Conservation (phyloP, 768 basidiomycete species). For the Podaxis pistillaris region DNA sequence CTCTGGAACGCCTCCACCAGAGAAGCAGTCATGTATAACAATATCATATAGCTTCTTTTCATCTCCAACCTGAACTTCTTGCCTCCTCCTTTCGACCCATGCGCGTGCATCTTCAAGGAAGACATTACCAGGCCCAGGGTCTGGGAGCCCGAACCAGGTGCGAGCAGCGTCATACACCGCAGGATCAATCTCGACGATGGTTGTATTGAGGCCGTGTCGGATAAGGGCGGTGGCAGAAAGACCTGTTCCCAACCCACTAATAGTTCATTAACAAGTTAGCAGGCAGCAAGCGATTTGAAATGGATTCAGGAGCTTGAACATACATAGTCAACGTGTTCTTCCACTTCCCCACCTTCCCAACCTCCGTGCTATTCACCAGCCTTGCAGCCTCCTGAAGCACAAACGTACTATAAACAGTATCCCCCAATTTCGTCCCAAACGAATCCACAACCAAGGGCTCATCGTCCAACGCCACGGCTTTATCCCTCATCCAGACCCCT, state of each 20-base stretch:
- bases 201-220: conserved; percentile 65
- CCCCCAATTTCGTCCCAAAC: conserved; percentile 55
- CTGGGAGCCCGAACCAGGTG: conserved; percentile 74
- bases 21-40: conserved; percentile 90
- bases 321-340: conserved; percentile 75
- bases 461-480: conserved; percentile 41
- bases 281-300: conserved; percentile 10
- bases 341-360: conserved; percentile 31
- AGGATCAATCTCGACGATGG: conserved; percentile 92
- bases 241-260: conserved; percentile 86
- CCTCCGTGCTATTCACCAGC: conserved; percentile 54
- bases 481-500: conserved; percentile 75
- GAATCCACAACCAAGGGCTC: conserved; percentile 46
- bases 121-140: conserved; percentile 56
- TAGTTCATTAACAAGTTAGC: not conserved
- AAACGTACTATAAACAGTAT: conserved; percentile 84
- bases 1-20: conserved; percentile 87
- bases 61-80: conserved; percentile 25
- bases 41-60: conserved; percentile 53
- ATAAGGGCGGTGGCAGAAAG: conserved; percentile 76
- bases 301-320: conserved; percentile 21
- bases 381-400: conserved; percentile 84
- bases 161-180: conserved; percentile 84
- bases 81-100: conserved; percentile 55
- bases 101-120: conserved; percentile 75